phyloP scores from a whole-genome alignment of 345 rosid genomes.

The Populus deltoides region DNA sequence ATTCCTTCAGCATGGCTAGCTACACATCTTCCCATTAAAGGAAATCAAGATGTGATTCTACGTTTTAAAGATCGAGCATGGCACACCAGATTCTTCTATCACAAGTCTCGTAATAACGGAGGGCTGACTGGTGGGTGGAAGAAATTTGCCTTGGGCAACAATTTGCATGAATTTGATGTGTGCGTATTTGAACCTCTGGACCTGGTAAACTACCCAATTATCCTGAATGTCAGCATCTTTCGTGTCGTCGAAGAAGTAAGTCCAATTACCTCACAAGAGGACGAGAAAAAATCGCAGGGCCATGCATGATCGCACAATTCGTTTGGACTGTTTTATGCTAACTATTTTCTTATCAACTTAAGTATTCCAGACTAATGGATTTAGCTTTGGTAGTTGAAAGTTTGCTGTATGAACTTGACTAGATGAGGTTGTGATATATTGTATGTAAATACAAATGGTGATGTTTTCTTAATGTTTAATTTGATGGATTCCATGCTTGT shows the following conservation, averaged over 20 bases:
- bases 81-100: conserved; percentile 22
- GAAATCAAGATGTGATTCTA: conserved; percentile 38
- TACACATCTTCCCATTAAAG: conserved; percentile 19
- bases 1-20: conserved; percentile 38
- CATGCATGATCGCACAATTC: neutral
- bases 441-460: too few relatives aligned
- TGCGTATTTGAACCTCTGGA: conserved; percentile 42
- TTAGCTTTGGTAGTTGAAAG: too few relatives aligned
- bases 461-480: too few relatives aligned
- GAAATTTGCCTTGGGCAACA: conserved; percentile 45
- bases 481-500: too few relatives aligned
- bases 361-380: too few relatives aligned
- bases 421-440: too few relatives aligned
- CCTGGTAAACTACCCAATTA: conserved; percentile 11
- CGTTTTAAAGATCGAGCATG: conserved; percentile 32
- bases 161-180: conserved; percentile 42
- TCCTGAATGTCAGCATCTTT: conserved; percentile 44
- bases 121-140: conserved; percentile 51
- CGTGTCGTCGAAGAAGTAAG: conserved; percentile 22
- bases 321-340: too few relatives aligned
- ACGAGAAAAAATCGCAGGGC: neutral
- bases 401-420: too few relatives aligned
- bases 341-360: too few relatives aligned
- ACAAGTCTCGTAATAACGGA: conserved; percentile 26
- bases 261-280: neutral